phyloP scores from a whole-genome alignment of 2,329 filamentous ascomycete species.

The Thielaviopsis ethacetica region DNA sequence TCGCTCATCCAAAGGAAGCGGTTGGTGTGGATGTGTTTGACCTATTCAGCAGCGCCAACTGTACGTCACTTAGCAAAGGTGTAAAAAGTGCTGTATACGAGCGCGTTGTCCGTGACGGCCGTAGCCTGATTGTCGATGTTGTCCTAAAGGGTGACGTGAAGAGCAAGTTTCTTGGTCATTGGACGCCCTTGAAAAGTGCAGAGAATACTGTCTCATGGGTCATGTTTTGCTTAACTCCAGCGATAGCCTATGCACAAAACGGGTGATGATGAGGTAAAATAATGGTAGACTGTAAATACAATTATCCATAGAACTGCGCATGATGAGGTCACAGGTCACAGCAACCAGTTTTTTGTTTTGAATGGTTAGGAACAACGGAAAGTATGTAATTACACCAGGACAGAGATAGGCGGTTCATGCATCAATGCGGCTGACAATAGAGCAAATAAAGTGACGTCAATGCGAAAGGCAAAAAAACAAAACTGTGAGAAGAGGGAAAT shows the following conservation, averaged over 20 bases:
- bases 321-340: too few relatives aligned
- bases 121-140: constrained; percentile 2
- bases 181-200: constrained; percentile 10
- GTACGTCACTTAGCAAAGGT: neutral
- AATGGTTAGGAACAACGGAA: too few relatives aligned
- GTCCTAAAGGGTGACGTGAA: neutral
- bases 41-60: neutral
- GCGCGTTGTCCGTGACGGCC: neutral
- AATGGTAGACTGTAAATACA: too few relatives aligned
- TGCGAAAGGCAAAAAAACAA: too few relatives aligned
- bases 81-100: neutral
- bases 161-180: constrained; percentile 6
- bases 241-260: neutral
- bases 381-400: too few relatives aligned
- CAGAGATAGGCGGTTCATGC: too few relatives aligned
- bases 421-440: too few relatives aligned
- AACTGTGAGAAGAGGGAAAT: neutral
- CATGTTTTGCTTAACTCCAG: neutral
- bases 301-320: too few relatives aligned
- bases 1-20: constrained; percentile 21
- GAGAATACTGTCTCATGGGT: neutral
- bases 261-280: too few relatives aligned
- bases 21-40: constrained; percentile 15
- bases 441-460: too few relatives aligned
- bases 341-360: too few relatives aligned